Evolutionary conservation across 2,329 filamentous ascomycete species (phyloP), one percentile per base, ranked within the genome.

Genomic region (Teratosphaeria nubilosa): DNA sequence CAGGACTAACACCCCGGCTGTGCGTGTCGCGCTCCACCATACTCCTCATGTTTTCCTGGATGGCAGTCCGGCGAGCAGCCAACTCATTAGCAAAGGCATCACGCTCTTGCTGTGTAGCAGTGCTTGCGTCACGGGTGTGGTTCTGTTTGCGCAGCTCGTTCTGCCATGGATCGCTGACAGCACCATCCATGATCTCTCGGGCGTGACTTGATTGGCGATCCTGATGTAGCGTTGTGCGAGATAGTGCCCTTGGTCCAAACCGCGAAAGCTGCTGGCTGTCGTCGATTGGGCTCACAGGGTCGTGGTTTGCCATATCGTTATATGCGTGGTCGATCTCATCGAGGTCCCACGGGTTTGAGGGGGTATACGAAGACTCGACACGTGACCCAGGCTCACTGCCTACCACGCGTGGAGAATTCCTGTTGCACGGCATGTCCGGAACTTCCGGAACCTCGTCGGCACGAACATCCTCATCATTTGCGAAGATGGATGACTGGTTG

Each of bases 401-500:
- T 41, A 59, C 51, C 60, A 59, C 24, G 53, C 52, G 27, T 37
- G 61, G 16, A 27, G 64, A 64, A 41, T 58, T 63, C 30, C 56
- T 55, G 16, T 51, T 65, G 62, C 58, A 63, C 2, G 63, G 63
- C 56, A 62, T 57, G 11, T 64, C 63, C 4, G 65, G 68, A 25
- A 66, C 34, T 9, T 67, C 60, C 1, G 65, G 60, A 11, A 63
- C 56, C 13, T 65, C 63, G 13, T 65, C 64, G 11, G 76, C 76
- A 25, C 73, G 74, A 58, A 75, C 75, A 27, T 82, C 83, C 64
- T 73, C 68, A 30, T 72, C 68, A 11, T 59, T 56, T 5, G 67
- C 73, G n/a, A 90, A 90, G 27, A 94, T 79, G 0, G 90, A 95
- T 0, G 92, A 97, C 14, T 84, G 81, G 59, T 86, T 86, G 74